phyloP scores from a whole-genome alignment of 2,329 filamentous ascomycete species.

The Xylariales sp. region DNA sequence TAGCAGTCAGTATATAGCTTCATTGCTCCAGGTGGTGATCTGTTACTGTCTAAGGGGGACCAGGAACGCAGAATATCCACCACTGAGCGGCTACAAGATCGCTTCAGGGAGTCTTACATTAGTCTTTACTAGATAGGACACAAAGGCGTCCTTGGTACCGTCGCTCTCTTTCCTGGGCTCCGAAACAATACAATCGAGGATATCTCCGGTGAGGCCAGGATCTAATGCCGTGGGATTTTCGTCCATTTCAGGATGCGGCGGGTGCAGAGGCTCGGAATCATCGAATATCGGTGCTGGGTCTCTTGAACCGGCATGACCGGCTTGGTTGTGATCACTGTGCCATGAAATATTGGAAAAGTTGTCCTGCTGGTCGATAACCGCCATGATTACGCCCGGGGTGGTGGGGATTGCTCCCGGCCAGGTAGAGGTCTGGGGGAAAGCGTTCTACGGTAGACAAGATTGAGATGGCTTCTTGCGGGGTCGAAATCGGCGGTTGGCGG shows the following conservation, averaged over 20 bases:
- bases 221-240: constrained; percentile 39
- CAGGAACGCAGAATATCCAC: too few species aligned
- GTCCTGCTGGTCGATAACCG: constrained; percentile 51
- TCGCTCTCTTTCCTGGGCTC: constrained; percentile 92
- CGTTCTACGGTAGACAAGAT: too few species aligned
- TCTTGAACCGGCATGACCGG: constrained; percentile 19
- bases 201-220: constrained; percentile 64
- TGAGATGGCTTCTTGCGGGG: too few species aligned
- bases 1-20: too few species aligned
- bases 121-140: constrained; percentile 92
- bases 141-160: constrained; percentile 92
- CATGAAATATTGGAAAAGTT: constrained; percentile 81
- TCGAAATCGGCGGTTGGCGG: too few species aligned
- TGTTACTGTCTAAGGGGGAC: too few species aligned
- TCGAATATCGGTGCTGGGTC: constrained; percentile 18
- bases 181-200: constrained; percentile 77
- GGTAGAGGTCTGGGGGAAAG: too few species aligned
- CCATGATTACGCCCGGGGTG: constrained; percentile 25
- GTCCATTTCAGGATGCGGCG: constrained; percentile 35
- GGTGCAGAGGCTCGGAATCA: constrained; percentile 18
- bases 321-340: constrained; percentile 55
- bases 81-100: too few species aligned
- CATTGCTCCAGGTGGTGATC: too few species aligned
- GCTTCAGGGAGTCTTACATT: too few species aligned
- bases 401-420: neutral